phyloP scores from a whole-genome alignment of 2,329 filamentous ascomycete species.

The Daldinia sp. region DNA sequence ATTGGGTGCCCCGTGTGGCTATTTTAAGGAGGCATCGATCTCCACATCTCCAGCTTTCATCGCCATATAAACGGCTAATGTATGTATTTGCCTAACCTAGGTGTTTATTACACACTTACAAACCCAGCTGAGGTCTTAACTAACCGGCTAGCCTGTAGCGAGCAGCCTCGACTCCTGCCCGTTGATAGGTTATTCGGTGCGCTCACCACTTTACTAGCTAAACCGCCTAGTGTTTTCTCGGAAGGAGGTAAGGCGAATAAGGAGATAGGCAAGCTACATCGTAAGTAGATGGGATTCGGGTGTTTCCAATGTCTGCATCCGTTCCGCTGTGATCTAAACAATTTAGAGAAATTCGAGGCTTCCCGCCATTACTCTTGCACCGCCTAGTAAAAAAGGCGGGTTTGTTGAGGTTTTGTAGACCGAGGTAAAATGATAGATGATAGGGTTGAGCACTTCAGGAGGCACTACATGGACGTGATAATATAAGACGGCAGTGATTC shows the following conservation, averaged over 20 bases:
- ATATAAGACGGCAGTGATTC: constrained; percentile 24
- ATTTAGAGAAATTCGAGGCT: constrained; percentile 14
- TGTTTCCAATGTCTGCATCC: constrained; percentile 35
- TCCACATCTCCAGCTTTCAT: constrained; percentile 33
- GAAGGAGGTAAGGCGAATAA: constrained; percentile 18
- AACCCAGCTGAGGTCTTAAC: background rate
- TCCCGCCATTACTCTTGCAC: constrained; percentile 19
- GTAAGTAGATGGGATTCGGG: constrained; percentile 24
- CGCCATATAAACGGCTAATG: constrained; percentile 13
- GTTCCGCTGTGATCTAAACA: constrained; percentile 18
- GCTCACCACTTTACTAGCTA: background rate
- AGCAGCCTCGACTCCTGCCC: constrained; percentile 3
- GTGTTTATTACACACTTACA: background rate
- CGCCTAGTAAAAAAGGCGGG: constrained; percentile 4
- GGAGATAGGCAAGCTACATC: constrained; percentile 35
- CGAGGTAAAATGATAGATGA: constrained; percentile 5
- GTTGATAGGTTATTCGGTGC: constrained; percentile 16
- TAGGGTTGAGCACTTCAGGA: background rate
- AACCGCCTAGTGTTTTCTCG: background rate
- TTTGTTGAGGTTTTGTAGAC: constrained; percentile 18
- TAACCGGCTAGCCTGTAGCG: constrained; percentile 15
- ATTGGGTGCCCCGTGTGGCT: constrained; percentile 24
- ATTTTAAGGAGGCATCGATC: constrained; percentile 33
- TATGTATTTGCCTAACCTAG: background rate
- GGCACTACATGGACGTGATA: background rate